phyloP scores from a whole-genome alignment of 2,329 filamentous ascomycete genomes.

The Fusarium globosum region DNA sequence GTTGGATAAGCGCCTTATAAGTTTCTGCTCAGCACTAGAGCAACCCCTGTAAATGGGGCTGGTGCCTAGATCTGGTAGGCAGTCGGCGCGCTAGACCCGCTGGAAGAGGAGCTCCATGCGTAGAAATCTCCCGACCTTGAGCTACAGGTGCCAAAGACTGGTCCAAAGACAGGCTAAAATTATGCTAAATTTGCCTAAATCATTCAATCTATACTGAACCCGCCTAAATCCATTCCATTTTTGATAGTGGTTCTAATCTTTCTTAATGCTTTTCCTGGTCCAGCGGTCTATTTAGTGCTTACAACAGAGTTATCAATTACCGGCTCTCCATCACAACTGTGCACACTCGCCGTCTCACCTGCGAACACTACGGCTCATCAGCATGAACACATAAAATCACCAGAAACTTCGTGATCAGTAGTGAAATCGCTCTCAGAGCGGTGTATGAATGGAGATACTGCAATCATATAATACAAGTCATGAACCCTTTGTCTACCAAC shows the following conservation, averaged over 20 bases:
- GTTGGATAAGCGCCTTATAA: not conserved
- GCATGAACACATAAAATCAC: not conserved
- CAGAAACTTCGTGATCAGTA: fast-evolving
- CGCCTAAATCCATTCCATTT: fast-evolving
- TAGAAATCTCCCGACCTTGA: not conserved
- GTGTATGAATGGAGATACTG: not conserved
- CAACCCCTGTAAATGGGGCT: not conserved
- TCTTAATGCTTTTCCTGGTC: not conserved
- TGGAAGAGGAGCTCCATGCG: not conserved
- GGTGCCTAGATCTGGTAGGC: not conserved
- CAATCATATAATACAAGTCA: not conserved
- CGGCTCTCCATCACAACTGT: not conserved
- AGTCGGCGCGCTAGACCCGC: not conserved
- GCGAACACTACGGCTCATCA: fast-evolving
- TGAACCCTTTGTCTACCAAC: too few species aligned
- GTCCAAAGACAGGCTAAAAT: not conserved
- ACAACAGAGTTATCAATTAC: not conserved
- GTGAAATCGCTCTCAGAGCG: not conserved
- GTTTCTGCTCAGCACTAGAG: not conserved
- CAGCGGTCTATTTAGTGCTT: not conserved
- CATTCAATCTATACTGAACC: fast-evolving
- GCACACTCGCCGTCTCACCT: too few species aligned
- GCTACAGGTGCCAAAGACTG: not conserved
- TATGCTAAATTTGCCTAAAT: not conserved
- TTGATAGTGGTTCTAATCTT: not conserved